Evolutionary conservation across 129 eudicot genomes (phyloP).

Genomic region (Mikania micrantha): DNA sequence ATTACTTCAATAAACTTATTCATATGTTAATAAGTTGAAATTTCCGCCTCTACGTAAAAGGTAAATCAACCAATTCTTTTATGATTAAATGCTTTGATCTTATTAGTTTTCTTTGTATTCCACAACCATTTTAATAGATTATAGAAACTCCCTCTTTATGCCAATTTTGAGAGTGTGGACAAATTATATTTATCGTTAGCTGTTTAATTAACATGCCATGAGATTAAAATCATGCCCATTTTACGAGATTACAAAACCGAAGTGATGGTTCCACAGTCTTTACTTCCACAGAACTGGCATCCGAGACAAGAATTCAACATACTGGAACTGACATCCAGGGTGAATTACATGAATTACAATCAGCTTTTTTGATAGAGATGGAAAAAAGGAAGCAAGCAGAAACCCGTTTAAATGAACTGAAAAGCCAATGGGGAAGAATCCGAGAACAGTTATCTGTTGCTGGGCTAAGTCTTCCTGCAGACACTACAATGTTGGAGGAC

Average conservation of each 20-base stretch:
- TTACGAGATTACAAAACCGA: not conserved
- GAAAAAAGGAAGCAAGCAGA: constrained; percentile 89
- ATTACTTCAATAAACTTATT: not conserved
- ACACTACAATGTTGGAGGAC: constrained; percentile 43
- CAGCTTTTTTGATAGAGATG: constrained; percentile 58
- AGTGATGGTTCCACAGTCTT: constrained; percentile 5
- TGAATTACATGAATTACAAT: constrained; percentile 60
- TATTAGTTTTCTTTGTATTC: not conserved
- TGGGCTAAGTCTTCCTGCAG: constrained; percentile 65
- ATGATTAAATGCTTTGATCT: not conserved
- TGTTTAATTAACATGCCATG: not conserved
- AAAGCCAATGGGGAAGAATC: constrained; percentile 61
- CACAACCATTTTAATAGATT: not conserved
- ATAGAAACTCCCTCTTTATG: not conserved
- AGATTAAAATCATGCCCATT: not conserved
- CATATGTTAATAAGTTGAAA: not conserved
- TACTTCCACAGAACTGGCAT: constrained; percentile 53
- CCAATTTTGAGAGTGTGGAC: not conserved
- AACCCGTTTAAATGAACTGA: constrained; percentile 44
- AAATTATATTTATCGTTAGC: not conserved
- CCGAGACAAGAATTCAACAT: constrained; percentile 54
- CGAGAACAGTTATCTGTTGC: constrained; percentile 52
- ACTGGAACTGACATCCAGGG: constrained; percentile 47
- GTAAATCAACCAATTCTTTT: not conserved
- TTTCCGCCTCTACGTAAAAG: not conserved